Evolutionary conservation across 1,284 basidiomycete genomes (phyloP), one percentile per base, ranked within the genome.

Genomic region (Volvariella surrecta): DNA sequence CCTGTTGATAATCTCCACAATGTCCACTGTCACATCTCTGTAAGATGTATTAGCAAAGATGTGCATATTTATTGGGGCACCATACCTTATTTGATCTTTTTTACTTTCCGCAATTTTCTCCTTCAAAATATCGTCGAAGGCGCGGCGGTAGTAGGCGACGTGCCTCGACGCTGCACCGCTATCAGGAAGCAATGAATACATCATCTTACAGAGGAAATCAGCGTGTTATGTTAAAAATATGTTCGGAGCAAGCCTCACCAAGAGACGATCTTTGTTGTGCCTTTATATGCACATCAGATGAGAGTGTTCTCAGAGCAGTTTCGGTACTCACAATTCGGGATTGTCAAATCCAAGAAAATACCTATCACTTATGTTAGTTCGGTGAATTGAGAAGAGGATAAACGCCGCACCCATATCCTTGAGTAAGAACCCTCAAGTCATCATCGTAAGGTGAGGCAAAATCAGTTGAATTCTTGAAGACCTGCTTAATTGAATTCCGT

Each of bases 331-430:
- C 60, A 59, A 54, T 37, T 42, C 45, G 22, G 52, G 42, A 15
- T 62, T 54, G 38, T 65, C 61, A 40, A 61, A 59, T 16, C 52
- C 56, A 11, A 65, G 40, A 32, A 53, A 44, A 34, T 47, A 52
- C 4, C 52, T 54, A 15, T 4, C 15, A 45, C 39, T 17, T 18
- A 21, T 16, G 18, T 19, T 16, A 24, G 31, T 17, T 4, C 13
- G 17, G 13, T n/a, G 41, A 4, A 9, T 6, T 4, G 13, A 17
- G 13, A 1, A 31, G n/a, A 42, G 2, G 24, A 1, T 8, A 15
- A 3, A 3, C 24, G 28, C 55, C 54, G 47, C 55, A 63, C 45
- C 63, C 64, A 46, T 64, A 66, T 13, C 58, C 58, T 31, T 53
- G 48, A 7, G 56, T 55, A 18, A 58, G 39, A 1, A 43, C 46